A percentile compares a stretch with the other conserved stretches of the same genome.
These are phyloP conservation scores for Ceratocystis cubensis DNA, from an alignment of 2,329 filamentous ascomycete genomes.

Conservation along the genomic window DNA sequence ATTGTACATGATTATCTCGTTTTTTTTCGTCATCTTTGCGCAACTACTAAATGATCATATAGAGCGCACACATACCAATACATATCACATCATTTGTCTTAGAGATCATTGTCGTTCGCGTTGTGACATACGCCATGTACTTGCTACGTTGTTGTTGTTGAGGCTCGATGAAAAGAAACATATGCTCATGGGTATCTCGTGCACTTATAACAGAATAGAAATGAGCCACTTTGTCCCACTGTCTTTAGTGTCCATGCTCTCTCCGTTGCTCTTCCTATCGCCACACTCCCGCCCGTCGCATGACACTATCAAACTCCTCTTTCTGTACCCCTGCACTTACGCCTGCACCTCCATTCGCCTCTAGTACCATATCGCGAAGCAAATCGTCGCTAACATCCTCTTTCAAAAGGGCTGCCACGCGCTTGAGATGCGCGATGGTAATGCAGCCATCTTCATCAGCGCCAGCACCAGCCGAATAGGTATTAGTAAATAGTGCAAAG, in stretches of 20 bases:
- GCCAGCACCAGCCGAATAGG: constrained; percentile 22
- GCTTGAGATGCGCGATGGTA: constrained; percentile 62
- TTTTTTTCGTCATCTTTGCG: constrained; percentile 2
- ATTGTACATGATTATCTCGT: constrained; percentile 5
- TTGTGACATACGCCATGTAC: not conserved
- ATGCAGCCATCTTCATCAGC: constrained; percentile 42
- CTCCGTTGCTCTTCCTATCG: constrained; percentile 33
- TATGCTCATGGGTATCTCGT: too few species aligned
- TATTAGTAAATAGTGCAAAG: constrained; percentile 64
- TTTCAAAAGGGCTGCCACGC: constrained; percentile 68
- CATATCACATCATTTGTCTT: not conserved
- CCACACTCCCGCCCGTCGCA: constrained; percentile 75
- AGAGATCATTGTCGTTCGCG: not conserved
- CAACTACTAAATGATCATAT: not conserved
- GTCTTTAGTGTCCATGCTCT: not conserved
- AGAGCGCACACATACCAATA: constrained; percentile 4
- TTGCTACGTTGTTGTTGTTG: too few species aligned
- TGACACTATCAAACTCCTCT: constrained; percentile 75
- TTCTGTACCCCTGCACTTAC: constrained; percentile 57
- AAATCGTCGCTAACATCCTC: constrained; percentile 75
- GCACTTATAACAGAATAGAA: too few species aligned
- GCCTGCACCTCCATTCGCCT: constrained; percentile 74
- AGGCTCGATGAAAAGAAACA: too few species aligned
- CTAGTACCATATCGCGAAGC: constrained; percentile 84
- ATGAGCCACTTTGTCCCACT: too few species aligned